Conservation (phyloP, 2,329 filamentous ascomycete genomes). For the Aspergillus transmontanensis region DNA sequence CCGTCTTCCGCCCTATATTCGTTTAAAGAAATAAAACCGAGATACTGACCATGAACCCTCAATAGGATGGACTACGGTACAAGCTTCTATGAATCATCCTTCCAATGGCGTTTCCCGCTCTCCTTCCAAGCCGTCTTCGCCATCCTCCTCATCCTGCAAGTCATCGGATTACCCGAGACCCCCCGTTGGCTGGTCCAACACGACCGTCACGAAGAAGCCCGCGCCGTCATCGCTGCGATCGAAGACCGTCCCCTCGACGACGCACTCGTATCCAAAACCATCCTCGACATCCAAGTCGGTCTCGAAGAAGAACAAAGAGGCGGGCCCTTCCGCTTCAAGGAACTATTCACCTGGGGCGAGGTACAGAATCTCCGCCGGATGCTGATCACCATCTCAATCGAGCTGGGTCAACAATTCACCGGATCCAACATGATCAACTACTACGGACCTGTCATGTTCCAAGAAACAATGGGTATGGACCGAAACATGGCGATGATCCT, state of each 20-base stretch:
- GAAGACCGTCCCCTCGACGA: constrained; percentile 16
- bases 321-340: constrained; percentile 40
- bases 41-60: not conserved
- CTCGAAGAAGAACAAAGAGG: constrained; percentile 28
- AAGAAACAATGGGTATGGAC: constrained; percentile 41
- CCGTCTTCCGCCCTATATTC: not conserved
- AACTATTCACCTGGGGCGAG: constrained; percentile 36
- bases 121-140: constrained; percentile 33
- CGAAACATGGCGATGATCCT: constrained; percentile 57
- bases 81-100: constrained; percentile 39
- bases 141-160: constrained; percentile 28
- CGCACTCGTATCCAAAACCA: constrained; percentile 14
- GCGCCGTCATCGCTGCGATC: constrained; percentile 26
- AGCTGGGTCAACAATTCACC: constrained; percentile 41
- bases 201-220: constrained; percentile 29
- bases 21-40: not conserved
- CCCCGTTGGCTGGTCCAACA: constrained; percentile 34
- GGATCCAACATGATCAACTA: constrained; percentile 45
- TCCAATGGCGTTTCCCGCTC: constrained; percentile 35
- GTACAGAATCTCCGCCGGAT: constrained; percentile 37
- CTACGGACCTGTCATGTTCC: constrained; percentile 45
- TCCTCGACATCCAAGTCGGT: constrained; percentile 25
- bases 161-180: constrained; percentile 32
- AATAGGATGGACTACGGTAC: constrained; percentile 45
- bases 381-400: constrained; percentile 36